phyloP scores from a whole-genome alignment of 2,329 filamentous ascomycete species.

The Albophoma yamanashiensis region DNA sequence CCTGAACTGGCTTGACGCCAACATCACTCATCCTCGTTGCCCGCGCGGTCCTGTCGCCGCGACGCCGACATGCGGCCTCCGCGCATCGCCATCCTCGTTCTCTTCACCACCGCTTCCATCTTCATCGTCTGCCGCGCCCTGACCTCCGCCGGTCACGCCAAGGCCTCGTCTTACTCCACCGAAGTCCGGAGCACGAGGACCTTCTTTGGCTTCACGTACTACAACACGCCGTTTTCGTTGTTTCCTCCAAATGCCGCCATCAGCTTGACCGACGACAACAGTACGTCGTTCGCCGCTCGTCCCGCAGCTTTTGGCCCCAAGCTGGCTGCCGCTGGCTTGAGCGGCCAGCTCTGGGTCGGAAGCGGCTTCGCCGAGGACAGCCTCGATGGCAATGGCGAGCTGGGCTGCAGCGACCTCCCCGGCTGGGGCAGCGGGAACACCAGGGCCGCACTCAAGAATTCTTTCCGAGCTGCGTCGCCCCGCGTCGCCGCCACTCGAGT shows the following conservation, averaged over 20 bases:
- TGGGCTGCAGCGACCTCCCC: slow-evolving; percentile 90
- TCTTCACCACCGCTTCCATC: slow-evolving; percentile 42
- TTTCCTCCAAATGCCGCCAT: slow-evolving; percentile 95
- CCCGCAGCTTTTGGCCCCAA: slow-evolving; percentile 87
- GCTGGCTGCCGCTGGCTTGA: slow-evolving; percentile 65
- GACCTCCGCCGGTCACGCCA: slow-evolving; percentile 22
- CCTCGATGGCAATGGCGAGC: slow-evolving; percentile 63
- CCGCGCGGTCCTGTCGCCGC: neutral
- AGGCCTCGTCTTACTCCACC: slow-evolving; percentile 13
- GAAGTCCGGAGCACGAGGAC: slow-evolving; percentile 12
- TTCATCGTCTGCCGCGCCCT: slow-evolving; percentile 45
- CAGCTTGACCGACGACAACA: slow-evolving; percentile 94
- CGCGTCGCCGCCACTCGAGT: slow-evolving; percentile 9
- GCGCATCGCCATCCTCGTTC: slow-evolving; percentile 40
- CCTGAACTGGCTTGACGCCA: slow-evolving; percentile 4
- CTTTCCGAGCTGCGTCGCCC: slow-evolving; percentile 18
- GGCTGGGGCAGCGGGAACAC: slow-evolving; percentile 63
- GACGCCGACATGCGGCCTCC: slow-evolving; percentile 33
- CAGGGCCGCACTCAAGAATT: slow-evolving; percentile 30
- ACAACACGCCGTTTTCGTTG: slow-evolving; percentile 69
- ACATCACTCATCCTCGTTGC: neutral
- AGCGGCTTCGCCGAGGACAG: slow-evolving; percentile 81
- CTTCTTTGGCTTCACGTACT: slow-evolving; percentile 48
- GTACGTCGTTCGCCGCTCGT: slow-evolving; percentile 87
- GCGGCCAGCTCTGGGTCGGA: slow-evolving; percentile 86